Evolutionary conservation across 805 yeast genomes (phyloP), one percentile per base, ranked within the genome.

Genomic region (Ogataea zsoltii): DNA sequence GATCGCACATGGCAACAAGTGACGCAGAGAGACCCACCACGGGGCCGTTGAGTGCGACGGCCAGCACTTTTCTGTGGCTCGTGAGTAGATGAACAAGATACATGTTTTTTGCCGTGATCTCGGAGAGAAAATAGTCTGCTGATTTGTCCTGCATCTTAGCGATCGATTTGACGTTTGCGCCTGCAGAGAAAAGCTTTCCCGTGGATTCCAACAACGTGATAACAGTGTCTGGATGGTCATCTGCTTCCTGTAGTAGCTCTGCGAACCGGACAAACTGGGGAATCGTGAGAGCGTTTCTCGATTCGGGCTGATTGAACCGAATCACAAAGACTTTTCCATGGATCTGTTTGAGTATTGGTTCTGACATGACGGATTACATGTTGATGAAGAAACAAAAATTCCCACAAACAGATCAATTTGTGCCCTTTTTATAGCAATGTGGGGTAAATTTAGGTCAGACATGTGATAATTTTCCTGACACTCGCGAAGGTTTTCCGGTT

Each of bases 21-120:
- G 90, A 89, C 2, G 91, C 80, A 26, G 82, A 71, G 47, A 89
- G 73, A 0, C 97, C 97, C 47, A 89, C 76, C 4, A 81, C 95
- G 0, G 97, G 96, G 0, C 97, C 97, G 61, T 89, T 89, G 46
- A 89, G 71, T 3, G 89, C 91, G 35, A 80, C 79, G 21, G 82
- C 82, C 30, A 89, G 67, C 7, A 88, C 71, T 61, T 89, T 89
- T 9, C 74, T 66, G 65, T 89, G 96, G 56, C 80, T 77, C 51
- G 79, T 77, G 61, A 87, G 80, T 31, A 83, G 70, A 51, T 81
- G 77, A 4, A 94, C 82, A 44, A 89, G 66, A 57, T 75, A 82
- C 21, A 82, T 75, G 62, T 89, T 89, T 57, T 89, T 78, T 3
- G 89, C 77, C 58, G 58, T 70, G 51, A 61, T 72, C 61, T 50